Percentiles rank a stretch among this genome's conserved stretches.
These are phyloP conservation scores for Botrytis elliptica DNA, from an alignment of 2,329 filamentous ascomycete species.

Conservation along the genomic window DNA sequence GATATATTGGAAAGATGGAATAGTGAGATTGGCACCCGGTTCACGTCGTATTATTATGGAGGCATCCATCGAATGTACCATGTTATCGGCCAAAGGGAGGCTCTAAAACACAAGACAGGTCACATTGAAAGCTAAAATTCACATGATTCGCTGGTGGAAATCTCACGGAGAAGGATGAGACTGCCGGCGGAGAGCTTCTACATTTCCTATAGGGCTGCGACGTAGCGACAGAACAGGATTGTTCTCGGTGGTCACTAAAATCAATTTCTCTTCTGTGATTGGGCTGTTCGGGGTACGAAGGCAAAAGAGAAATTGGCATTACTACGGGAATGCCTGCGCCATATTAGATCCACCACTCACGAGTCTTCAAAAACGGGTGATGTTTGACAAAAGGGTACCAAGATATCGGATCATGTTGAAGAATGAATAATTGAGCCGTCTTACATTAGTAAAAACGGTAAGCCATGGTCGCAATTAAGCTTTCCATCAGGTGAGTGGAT, in stretches of 20 bases:
- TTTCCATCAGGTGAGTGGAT: neutral
- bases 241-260: neutral
- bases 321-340: neutral
- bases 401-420: neutral
- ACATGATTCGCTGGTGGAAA: neutral
- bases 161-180: neutral
- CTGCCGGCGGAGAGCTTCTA: neutral
- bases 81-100: neutral
- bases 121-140: neutral
- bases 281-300: neutral
- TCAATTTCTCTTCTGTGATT: neutral
- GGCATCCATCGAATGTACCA: neutral
- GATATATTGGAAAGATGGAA: neutral
- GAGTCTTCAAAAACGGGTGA: neutral
- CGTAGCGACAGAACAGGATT: neutral
- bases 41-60: neutral
- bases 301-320: neutral
- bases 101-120: neutral
- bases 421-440: neutral
- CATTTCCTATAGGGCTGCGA: constrained; percentile 1
- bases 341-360: neutral
- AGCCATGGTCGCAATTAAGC: neutral
- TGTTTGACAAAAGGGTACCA: neutral
- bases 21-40: constrained; percentile 11
- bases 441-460: neutral